Conservation (phyloP, 257 asterid species). For the Capsicum chinense region DNA sequence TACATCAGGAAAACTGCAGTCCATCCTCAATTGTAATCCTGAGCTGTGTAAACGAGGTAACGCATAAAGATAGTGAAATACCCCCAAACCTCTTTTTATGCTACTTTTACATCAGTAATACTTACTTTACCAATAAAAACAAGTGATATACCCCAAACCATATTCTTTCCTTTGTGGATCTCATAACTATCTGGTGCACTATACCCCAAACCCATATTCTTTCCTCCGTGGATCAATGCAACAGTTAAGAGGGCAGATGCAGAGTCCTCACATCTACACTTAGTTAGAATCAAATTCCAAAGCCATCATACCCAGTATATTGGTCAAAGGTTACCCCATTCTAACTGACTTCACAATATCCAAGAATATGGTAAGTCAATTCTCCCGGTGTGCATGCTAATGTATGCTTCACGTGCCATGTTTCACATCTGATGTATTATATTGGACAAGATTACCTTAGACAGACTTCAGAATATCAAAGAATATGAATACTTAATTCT, state of each 20-base stretch:
- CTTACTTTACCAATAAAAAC: background rate
- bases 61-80: no score
- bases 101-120: background rate
- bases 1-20: background rate
- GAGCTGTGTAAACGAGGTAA: background rate
- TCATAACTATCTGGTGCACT: no score
- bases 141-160: background rate
- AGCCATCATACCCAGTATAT: background rate
- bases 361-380: background rate
- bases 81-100: background rate
- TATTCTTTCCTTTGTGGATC: background rate
- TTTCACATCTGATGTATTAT: background rate
- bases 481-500: background rate
- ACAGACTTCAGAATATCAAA: conserved; percentile 1
- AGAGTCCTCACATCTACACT: background rate
- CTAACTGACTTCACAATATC: conserved; percentile 13
- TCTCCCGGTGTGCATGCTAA: background rate
- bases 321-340: background rate
- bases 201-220: background rate
- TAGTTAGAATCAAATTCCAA: background rate
- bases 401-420: background rate
- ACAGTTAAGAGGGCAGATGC: conserved; percentile 11
- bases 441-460: background rate
- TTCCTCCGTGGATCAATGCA: background rate
- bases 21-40: background rate